Evolutionary conservation across 1,284 basidiomycete genomes (phyloP).

Genomic region (Xerocomus alliaceus): DNA sequence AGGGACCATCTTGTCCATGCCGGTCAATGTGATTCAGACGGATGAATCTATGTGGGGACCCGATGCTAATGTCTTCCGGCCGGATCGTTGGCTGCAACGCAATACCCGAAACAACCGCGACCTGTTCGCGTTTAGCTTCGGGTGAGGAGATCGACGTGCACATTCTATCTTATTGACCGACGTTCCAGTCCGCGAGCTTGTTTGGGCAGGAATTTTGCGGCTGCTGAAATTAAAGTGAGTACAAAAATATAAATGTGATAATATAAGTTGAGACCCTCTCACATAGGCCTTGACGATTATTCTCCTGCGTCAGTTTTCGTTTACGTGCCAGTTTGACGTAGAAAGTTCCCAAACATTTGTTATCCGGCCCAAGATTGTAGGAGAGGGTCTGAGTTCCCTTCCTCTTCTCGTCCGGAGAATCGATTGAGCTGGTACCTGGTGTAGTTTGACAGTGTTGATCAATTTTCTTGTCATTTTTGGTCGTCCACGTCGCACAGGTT

Average conservation of each 20-base stretch:
- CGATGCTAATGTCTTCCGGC: conserved; percentile 61
- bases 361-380: conserved; percentile 60
- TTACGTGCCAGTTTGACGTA: conserved; percentile 55
- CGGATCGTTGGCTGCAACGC: conserved; percentile 61
- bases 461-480: not conserved
- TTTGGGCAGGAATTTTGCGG: conserved; percentile 60
- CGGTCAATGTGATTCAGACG: conserved; percentile 63
- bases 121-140: conserved; percentile 62
- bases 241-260: not conserved
- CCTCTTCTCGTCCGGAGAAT: conserved; percentile 55
- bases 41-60: conserved; percentile 61
- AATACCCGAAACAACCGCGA: conserved; percentile 46
- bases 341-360: conserved; percentile 69
- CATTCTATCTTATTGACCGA: conserved; percentile 10
- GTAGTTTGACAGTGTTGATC: not conserved
- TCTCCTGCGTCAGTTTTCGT: conserved; percentile 58
- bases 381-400: conserved; percentile 58
- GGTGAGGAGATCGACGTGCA: conserved; percentile 44
- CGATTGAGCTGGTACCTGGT: conserved; percentile 21
- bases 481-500: not conserved
- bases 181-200: conserved; percentile 58
- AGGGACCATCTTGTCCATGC: conserved; percentile 60
- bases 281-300: conserved; percentile 52
- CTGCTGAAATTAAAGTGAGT: conserved; percentile 60
- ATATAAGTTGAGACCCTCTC: conserved; percentile 7